These are phyloP conservation scores for Thielaviopsis cerberus DNA, from an alignment of 2,329 filamentous ascomycete species.

Conservation along the genomic window DNA sequence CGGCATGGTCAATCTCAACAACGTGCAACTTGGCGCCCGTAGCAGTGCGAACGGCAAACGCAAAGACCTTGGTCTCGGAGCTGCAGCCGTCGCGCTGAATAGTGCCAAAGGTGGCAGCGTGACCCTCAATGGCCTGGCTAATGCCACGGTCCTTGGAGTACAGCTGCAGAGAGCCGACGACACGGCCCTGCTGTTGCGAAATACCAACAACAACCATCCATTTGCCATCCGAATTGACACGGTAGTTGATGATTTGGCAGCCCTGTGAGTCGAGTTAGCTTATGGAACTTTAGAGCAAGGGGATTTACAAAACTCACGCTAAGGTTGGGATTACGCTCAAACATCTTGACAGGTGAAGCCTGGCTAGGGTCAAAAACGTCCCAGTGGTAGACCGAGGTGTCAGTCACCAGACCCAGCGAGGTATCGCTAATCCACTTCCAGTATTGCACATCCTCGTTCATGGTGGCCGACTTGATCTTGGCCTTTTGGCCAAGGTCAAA, in stretches of 20 bases:
- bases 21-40: constrained; percentile 79
- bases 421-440: constrained; percentile 98
- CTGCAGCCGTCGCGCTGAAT: constrained; percentile 75
- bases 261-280: constrained; percentile 35
- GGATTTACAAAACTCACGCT: constrained; percentile 31
- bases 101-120: constrained; percentile 85
- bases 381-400: constrained; percentile 88
- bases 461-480: constrained; percentile 90
- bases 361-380: constrained; percentile 79
- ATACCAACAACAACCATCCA: constrained; percentile 98
- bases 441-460: constrained; percentile 94
- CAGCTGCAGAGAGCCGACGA: constrained; percentile 90
- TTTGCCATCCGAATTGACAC: constrained; percentile 83
- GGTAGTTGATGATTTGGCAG: constrained; percentile 99
- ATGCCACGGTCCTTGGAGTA: constrained; percentile 93
- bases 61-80: constrained; percentile 85
- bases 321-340: constrained; percentile 84
- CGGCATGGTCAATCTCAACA: constrained; percentile 87
- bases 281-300: not conserved
- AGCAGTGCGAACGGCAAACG: constrained; percentile 80
- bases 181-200: constrained; percentile 76
- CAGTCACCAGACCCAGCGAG: constrained; percentile 76
- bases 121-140: constrained; percentile 93
- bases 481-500: constrained; percentile 86
- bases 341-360: constrained; percentile 68